phyloP scores from a whole-genome alignment of 306 rosid genomes.

The Trichosanthes cucumerina region DNA sequence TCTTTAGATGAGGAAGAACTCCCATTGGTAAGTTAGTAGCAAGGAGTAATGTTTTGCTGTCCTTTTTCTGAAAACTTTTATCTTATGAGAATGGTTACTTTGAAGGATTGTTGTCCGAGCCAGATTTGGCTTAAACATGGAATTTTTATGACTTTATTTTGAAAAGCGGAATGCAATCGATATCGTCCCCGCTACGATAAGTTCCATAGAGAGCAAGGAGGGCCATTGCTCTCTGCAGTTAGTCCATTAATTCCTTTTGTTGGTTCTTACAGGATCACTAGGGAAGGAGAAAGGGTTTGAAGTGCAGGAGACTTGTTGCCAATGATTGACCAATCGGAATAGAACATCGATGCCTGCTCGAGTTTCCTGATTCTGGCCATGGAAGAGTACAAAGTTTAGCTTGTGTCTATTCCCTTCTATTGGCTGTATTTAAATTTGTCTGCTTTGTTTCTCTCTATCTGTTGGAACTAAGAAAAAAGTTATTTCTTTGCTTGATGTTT shows the following conservation, averaged over 20 bases:
- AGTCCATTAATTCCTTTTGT: background rate
- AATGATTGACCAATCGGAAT: slow-evolving; percentile 1
- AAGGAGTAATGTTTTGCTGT: background rate
- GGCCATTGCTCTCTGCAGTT: background rate
- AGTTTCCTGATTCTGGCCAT: slow-evolving; percentile 27
- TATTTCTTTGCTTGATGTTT: background rate
- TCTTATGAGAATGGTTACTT: background rate
- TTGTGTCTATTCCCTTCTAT: slow-evolving; percentile 24
- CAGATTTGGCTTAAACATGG: background rate
- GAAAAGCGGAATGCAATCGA: background rate
- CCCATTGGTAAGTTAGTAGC: background rate
- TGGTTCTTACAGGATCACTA: background rate
- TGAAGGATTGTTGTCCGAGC: background rate
- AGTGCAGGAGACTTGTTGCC: slow-evolving; percentile 20
- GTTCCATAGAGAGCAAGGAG: background rate
- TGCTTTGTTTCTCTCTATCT: slow-evolving; percentile 20
- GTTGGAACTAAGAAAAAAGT: slow-evolving; percentile 31
- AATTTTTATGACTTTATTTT: background rate
- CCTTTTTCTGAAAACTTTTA: background rate
- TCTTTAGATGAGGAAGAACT: background rate
- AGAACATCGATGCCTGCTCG: background rate
- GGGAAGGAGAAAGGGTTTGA: slow-evolving; percentile 16
- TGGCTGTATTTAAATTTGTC: slow-evolving; percentile 14
- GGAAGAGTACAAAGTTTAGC: slow-evolving; percentile 37
- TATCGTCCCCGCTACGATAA: background rate